Percentiles rank a stretch among this genome's conserved stretches.
phyloP scores from a whole-genome alignment of 2,329 filamentous ascomycete genomes.

The Fusarium cicatricum region DNA sequence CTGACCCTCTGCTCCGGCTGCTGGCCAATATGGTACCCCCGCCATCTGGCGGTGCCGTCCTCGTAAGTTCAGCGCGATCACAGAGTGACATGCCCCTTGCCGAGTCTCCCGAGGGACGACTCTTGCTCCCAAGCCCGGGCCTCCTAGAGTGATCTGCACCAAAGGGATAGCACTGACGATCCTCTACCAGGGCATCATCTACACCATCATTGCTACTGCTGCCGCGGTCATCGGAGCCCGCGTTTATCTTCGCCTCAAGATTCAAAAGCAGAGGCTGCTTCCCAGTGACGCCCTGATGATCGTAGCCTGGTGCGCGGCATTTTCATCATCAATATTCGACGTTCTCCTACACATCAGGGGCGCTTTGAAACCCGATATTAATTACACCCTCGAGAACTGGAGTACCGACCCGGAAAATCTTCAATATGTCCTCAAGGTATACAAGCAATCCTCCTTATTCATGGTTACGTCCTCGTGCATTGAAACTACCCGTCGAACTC shows the following conservation, averaged over 20 bases:
- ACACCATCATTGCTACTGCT: no score
- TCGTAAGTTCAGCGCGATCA: no score
- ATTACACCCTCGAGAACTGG: conserved; percentile 26
- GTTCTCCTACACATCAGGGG: conserved; percentile 8
- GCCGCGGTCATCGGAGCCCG: conserved; percentile 14
- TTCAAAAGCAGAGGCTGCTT: conserved; percentile 23
- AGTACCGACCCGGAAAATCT: conserved; percentile 8
- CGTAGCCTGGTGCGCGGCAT: conserved; percentile 15
- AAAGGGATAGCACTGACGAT: no score
- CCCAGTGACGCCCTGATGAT: conserved; percentile 14
- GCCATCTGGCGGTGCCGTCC: no score
- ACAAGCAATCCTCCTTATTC: not conserved
- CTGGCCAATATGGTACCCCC: no score
- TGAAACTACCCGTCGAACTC: not conserved
- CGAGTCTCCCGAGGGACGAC: no score
- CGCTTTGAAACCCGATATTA: conserved; percentile 3
- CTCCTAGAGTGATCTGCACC: no score
- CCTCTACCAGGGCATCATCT: no score
- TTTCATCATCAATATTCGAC: conserved; percentile 8
- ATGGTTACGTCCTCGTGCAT: no score
- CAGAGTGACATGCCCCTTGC: no score
- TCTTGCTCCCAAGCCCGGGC: no score
- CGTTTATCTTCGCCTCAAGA: conserved; percentile 21
- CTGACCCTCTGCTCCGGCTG: no score
- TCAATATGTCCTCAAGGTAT: not conserved